Evolutionary conservation across 1,284 basidiomycete genomes (phyloP), one percentile per base, ranked within the genome.

Genomic region (Tremellales sp.): DNA sequence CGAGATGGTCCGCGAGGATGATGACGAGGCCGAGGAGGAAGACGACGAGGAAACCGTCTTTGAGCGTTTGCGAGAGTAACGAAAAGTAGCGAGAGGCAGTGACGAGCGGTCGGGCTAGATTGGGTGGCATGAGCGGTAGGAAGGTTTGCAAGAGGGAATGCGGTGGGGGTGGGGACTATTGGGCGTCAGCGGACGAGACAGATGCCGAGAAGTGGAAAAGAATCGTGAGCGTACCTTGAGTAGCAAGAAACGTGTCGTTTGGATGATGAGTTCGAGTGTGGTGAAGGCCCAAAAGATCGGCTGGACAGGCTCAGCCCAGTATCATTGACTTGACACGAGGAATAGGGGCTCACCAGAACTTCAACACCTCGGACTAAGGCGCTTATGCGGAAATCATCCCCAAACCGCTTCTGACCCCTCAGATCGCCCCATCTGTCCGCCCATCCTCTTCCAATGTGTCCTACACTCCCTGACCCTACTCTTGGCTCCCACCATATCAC

Each of bases 251-350:
- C 72, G 63, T 0, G 69, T 72, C 1, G 69, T 70, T 52, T 73
- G 68, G 0, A 75, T 64, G 23, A 75, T 61, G 10, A 70, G 58
- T 41, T 73, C 67, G 15, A 75, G 51, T 0, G 73, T 74, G 0
- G 61, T 51, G 46, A 74, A 75, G 0, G 73, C 71, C 68, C 70
- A 74, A 56, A 75, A 75, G 12, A 74, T 52, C n/a, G 74, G 73
- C 74, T 75, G 48, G 8, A 3, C 6, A 13, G 23, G 26, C 43
- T 23, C 33, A 8, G 17, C 41, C 55, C 19, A 57, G 51, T 42
- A 23, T 31, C 29, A 25, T 23, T 11, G 23, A 5, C 33, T 17
- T 10, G 26, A 26, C 10, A 13, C 15, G 45, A 15, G 25, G 33
- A 3, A 17, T 8, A 8, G 12, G n/a, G n/a, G 58, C 62, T 49